These are phyloP conservation scores for Pythium monospermum DNA, from an alignment of 352 stramenopile species.

Conservation along the genomic window DNA sequence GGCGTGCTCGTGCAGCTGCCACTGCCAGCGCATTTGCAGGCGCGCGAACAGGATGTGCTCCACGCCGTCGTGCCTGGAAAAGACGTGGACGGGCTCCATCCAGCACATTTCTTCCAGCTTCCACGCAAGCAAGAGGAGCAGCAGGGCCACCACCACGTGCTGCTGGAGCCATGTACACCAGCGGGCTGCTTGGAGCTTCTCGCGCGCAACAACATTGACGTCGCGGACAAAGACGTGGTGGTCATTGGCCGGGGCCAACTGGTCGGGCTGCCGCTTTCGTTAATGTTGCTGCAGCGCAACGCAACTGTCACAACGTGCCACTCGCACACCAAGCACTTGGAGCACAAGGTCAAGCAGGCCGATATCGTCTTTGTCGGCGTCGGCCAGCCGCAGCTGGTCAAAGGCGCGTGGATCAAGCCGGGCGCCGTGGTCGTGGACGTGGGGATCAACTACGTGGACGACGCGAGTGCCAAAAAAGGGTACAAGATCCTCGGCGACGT, in stretches of 20 bases:
- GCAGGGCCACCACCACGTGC: constrained; percentile 64
- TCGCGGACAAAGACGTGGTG: constrained; percentile 94
- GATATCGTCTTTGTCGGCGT: constrained; percentile 97
- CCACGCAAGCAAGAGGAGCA: constrained; percentile 14
- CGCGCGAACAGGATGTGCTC: constrained; percentile 89
- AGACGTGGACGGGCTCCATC: constrained; percentile 99
- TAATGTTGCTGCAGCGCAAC: constrained; percentile 93
- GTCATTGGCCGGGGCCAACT: constrained; percentile 97
- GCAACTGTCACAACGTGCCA: constrained; percentile 98
- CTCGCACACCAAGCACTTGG: constrained; percentile 82
- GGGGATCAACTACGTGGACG: constrained; percentile 97
- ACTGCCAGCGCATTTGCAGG: constrained; percentile 46
- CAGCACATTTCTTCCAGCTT: constrained; percentile 93
- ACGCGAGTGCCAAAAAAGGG: constrained; percentile 48
- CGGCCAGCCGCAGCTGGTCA: constrained; percentile 93
- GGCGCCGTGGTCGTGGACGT: constrained; percentile 98
- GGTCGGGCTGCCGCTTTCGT: constrained; percentile 95
- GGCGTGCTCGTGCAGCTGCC: constrained; percentile 95
- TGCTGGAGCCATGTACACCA: constrained; percentile 89
- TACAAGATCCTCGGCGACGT: constrained; percentile 98
- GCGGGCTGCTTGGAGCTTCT: constrained; percentile 73
- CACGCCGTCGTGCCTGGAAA: constrained; percentile 89
- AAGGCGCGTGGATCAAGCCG: constrained; percentile 95
- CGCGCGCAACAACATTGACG: constrained; percentile 68
- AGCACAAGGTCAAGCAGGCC: constrained; percentile 60